Percentiles rank a stretch among this genome's conserved stretches.
These are phyloP conservation scores for Fusarium subglutinans DNA, from an alignment of 2,329 filamentous ascomycete species.

Conservation along the genomic window DNA sequence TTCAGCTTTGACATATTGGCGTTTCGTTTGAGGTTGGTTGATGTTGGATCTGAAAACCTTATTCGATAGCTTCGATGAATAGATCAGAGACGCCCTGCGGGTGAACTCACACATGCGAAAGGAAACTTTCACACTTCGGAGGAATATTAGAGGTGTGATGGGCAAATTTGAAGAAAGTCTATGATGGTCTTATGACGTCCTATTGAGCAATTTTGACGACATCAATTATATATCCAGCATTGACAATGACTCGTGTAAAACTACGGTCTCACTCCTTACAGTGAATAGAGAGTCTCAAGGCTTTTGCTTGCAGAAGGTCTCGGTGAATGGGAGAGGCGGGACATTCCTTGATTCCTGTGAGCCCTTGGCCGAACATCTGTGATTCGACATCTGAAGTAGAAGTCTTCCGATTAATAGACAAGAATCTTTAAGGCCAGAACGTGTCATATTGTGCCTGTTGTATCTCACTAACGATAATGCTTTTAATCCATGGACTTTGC, in stretches of 20 bases:
- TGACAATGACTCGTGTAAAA: not conserved
- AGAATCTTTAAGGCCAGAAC: accelerated
- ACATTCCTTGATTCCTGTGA: not conserved
- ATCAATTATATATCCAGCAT: not conserved
- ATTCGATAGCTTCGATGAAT: not conserved
- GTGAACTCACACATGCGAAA: not conserved
- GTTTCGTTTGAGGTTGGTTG: not conserved
- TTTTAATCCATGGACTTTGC: not conserved
- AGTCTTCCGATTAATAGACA: accelerated
- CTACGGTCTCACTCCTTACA: accelerated
- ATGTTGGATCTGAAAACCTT: not conserved
- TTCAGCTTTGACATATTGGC: not conserved
- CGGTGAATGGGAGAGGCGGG: accelerated
- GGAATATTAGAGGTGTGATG: not conserved
- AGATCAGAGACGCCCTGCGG: not conserved
- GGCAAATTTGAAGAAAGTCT: not conserved
- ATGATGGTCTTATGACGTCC: not conserved
- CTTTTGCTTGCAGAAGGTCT: not conserved
- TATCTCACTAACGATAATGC: not conserved
- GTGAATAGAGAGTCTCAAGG: not conserved
- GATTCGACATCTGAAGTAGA: not conserved
- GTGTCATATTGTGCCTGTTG: not conserved
- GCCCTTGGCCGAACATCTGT: not conserved
- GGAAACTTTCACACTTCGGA: accelerated
- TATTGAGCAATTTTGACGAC: not conserved